These are phyloP conservation scores for Mycena maculata DNA, from an alignment of 768 basidiomycete species.

Conservation along the genomic window DNA sequence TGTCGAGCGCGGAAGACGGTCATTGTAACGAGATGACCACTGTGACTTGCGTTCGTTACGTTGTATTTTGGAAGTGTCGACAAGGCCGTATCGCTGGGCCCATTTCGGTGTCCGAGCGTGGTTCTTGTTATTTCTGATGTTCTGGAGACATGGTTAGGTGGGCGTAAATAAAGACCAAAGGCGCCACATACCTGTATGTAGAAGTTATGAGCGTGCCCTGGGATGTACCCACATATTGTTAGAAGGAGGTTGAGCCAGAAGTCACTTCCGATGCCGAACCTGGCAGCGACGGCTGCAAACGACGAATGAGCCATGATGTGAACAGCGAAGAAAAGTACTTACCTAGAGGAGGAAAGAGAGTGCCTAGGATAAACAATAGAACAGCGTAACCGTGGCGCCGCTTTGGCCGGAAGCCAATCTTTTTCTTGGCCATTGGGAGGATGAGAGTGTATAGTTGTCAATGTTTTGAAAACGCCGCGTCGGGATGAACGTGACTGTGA, in stretches of 20 bases:
- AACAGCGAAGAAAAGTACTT: slow-evolving; percentile 33
- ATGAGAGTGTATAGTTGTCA: too few species aligned
- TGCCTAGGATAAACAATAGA: slow-evolving; percentile 88
- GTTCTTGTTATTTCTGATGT: slow-evolving; percentile 96
- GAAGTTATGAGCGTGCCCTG: slow-evolving; percentile 94
- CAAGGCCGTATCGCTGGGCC: slow-evolving; percentile 90
- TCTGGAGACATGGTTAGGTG: slow-evolving; percentile 57
- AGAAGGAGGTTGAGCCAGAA: slow-evolving; percentile 92
- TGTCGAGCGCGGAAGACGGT: slow-evolving; percentile 77
- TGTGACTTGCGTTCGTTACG: slow-evolving; percentile 85
- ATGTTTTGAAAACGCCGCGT: too few species aligned
- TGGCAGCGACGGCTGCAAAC: slow-evolving; percentile 84
- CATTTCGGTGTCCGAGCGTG: slow-evolving; percentile 95
- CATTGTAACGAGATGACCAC: slow-evolving; percentile 90
- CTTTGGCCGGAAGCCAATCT: slow-evolving; percentile 73
- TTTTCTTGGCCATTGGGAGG: slow-evolving; percentile 39
- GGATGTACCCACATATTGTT: slow-evolving; percentile 93
- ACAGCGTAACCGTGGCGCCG: slow-evolving; percentile 85
- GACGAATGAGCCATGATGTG: slow-evolving; percentile 15
- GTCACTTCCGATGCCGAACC: slow-evolving; percentile 92
- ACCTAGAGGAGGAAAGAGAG: slow-evolving; percentile 93
- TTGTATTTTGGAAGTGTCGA: slow-evolving; percentile 81
- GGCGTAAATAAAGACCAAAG: neutral
- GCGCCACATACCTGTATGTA: slow-evolving; percentile 77
- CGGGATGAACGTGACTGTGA: too few species aligned